Evolutionary conservation across 495 filamentous ascomycete species (phyloP), one percentile per base, ranked within the genome.

Genomic region (Patellaria atrata): DNA sequence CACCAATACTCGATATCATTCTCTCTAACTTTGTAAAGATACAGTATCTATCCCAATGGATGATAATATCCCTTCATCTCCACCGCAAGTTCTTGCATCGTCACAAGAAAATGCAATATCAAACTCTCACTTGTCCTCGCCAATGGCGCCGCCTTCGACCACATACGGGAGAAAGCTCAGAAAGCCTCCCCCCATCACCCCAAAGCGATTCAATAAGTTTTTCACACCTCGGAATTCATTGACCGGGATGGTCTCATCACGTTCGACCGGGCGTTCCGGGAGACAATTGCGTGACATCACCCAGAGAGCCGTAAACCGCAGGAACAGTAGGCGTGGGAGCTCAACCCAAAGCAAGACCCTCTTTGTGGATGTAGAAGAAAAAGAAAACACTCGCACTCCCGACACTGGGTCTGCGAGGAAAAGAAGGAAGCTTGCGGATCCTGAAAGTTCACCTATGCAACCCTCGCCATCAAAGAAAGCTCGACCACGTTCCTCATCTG

Each of bases 171-270:
- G 43, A 22, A 61, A 57, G 43, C 52, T 38, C 5, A 58, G 45
- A 34, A 54, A 46, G 33, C 50, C 53, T 13, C 60, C 60, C 1
- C 50, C 56, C 6, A 54, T 64, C 28, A 64, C 60, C 5, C 60
- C 60, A 16, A 59, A 57, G 43, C 55, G 61, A 13, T 92, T 92
- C 48, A 72, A 59, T 25, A 65, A 73, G 19, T 94, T 94, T 61
- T 94, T 92, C 49, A 87, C 81, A 10, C 85, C 85, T 31, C 67
- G 66, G 48, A 45, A 40, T 4, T 55, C 62, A 53, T 47, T 40
- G 51, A 47, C 40, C 33, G 37, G 57, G 28, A 35, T 46, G 7
- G 28, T 35, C 19, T 68, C 43, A 69, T 60, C 44, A 63, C 70
- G 11, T 68, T 65, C 43, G 62, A 21, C 37, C 0, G 77, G 43